These are phyloP conservation scores for Russula sp. DNA, from an alignment of 768 basidiomycete genomes.

Conservation along the genomic window DNA sequence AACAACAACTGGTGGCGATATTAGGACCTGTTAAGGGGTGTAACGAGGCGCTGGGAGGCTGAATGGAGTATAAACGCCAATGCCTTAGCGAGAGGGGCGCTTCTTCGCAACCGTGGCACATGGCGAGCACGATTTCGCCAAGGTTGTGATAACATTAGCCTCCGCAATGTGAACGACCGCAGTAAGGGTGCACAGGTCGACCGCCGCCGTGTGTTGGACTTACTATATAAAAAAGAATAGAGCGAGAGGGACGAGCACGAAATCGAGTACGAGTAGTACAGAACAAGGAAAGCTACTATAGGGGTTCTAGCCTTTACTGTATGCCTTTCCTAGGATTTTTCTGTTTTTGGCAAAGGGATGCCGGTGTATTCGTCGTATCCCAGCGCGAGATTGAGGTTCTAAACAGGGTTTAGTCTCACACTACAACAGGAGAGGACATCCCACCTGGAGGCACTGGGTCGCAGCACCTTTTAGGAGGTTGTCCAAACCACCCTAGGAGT, in stretches of 20 bases:
- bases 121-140: neutral
- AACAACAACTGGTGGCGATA: neutral
- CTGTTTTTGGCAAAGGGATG: conserved; percentile 40
- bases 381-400: conserved; percentile 88
- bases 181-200: neutral
- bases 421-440: conserved; percentile 23
- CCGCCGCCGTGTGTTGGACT: neutral
- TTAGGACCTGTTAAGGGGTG: neutral
- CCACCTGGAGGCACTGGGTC: conserved; percentile 93
- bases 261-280: too few species aligned
- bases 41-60: neutral
- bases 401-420: neutral
- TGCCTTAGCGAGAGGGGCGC: neutral
- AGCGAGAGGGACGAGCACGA: too few species aligned
- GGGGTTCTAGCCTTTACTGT: too few species aligned
- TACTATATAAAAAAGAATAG: neutral
- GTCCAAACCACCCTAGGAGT: conserved; percentile 79
- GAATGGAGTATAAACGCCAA: neutral
- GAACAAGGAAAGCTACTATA: too few species aligned
- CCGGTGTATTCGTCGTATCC: conserved; percentile 83
- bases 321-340: neutral
- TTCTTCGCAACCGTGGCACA: neutral
- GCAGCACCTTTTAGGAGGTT: conserved; percentile 97
- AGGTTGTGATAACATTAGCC: neutral
- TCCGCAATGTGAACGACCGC: neutral